Percentiles rank a stretch among this genome's conserved stretches.
These are phyloP conservation scores for Oryza glumipatula DNA, from an alignment of 176 grass and related monocot genomes.

Conservation along the genomic window DNA sequence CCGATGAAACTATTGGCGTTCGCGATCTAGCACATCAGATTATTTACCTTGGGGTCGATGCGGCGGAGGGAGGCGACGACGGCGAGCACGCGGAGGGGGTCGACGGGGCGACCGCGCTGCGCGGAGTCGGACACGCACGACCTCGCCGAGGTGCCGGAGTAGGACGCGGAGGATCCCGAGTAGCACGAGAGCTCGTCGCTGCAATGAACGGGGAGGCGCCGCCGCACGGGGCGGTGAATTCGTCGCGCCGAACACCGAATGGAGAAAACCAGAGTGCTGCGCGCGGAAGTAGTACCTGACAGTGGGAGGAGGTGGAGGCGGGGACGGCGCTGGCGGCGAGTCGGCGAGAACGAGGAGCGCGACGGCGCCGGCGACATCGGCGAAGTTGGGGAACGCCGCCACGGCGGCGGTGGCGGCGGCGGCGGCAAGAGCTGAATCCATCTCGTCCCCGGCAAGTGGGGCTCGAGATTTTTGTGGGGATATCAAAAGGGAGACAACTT, in stretches of 20 bases:
- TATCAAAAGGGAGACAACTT: background rate
- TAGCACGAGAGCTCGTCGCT: conserved; percentile 53
- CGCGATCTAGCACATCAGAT: background rate
- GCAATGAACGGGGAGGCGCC: conserved; percentile 13
- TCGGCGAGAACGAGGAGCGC: conserved; percentile 55
- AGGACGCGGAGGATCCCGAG: conserved; percentile 46
- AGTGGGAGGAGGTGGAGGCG: background rate
- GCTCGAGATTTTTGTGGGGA: conserved; percentile 26
- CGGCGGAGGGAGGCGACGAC: conserved; percentile 50
- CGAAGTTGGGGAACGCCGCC: conserved; percentile 30
- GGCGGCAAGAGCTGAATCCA: background rate
- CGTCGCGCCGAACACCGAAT: background rate
- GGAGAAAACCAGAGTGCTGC: background rate
- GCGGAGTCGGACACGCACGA: conserved; percentile 56
- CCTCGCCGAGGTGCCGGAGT: conserved; percentile 43
- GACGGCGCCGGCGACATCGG: conserved; percentile 19
- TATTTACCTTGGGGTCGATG: conserved; percentile 42
- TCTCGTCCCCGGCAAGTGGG: conserved; percentile 7
- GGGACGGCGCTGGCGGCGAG: conserved; percentile 16
- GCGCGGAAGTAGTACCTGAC: conserved; percentile 35
- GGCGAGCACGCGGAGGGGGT: conserved; percentile 54
- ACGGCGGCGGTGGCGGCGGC: background rate
- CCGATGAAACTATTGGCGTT: background rate
- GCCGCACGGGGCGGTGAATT: conserved; percentile 15
- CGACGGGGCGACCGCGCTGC: conserved; percentile 29